A percentile compares a stretch with the other conserved stretches of the same genome.
Evolutionary conservation across 345 rosid genomes (phyloP).

Genomic region (Nephelium lappaceum): DNA sequence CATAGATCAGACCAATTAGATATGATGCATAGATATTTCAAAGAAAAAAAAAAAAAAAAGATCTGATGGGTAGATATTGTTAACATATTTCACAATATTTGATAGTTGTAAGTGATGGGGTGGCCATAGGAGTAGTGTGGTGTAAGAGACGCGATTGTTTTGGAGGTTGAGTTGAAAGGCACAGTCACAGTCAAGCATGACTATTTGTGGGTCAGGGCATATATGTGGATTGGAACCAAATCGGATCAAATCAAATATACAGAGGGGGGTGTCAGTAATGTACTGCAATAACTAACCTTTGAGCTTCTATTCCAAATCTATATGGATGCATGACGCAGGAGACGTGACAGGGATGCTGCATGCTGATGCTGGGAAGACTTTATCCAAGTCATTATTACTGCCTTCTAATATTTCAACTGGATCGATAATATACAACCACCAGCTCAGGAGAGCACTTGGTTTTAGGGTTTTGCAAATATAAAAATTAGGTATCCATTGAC

Average conservation of each 20-base stretch:
- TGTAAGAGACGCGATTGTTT: constrained; percentile 18
- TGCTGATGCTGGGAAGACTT: neutral
- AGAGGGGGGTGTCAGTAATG: neutral
- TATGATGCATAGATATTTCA: too few species aligned
- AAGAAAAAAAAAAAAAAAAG: too few species aligned
- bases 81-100: too few species aligned
- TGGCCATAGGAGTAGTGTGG: neutral
- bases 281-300: constrained; percentile 26
- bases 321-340: neutral
- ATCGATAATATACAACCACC: too few species aligned
- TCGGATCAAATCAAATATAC: neutral
- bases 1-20: too few species aligned
- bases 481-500: too few species aligned
- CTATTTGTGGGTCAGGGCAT: constrained; percentile 35
- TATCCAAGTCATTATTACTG: neutral
- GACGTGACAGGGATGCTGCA: constrained; percentile 19
- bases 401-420: neutral
- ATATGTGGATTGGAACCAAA: constrained; percentile 25
- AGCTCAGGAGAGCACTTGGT: too few species aligned
- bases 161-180: neutral
- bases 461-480: too few species aligned
- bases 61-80: too few species aligned
- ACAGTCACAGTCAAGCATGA: constrained; percentile 46
- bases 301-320: constrained; percentile 7
- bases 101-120: neutral